A percentile compares a stretch with the other conserved stretches of the same genome.
These are phyloP conservation scores for Westerdykella ornata DNA, from an alignment of 2,329 filamentous ascomycete species.

Conservation along the genomic window DNA sequence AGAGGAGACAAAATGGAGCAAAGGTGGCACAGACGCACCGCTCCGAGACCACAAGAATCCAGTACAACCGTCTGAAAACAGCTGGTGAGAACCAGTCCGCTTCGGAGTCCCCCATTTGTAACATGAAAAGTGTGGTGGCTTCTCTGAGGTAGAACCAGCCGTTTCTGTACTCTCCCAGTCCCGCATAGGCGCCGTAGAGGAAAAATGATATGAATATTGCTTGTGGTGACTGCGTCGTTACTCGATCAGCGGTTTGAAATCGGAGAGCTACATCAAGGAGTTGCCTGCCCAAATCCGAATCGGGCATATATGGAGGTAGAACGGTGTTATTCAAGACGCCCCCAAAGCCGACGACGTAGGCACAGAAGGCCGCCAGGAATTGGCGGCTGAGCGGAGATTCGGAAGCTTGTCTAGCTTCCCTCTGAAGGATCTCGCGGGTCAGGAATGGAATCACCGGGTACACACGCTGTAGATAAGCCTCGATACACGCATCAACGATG, in stretches of 20 bases:
- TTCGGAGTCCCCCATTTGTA: slow-evolving; percentile 10
- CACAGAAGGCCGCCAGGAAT: slow-evolving; percentile 35
- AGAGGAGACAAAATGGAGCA: neutral
- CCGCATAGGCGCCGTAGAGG: slow-evolving; percentile 65
- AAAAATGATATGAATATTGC: slow-evolving; percentile 68
- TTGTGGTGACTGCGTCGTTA: slow-evolving; percentile 16
- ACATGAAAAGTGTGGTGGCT: slow-evolving; percentile 56
- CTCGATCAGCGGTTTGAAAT: slow-evolving; percentile 12
- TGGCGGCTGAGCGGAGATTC: slow-evolving; percentile 21
- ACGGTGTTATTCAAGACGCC: slow-evolving; percentile 9
- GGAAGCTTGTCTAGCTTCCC: slow-evolving; percentile 15
- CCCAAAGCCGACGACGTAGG: slow-evolving; percentile 30
- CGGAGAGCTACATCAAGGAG: slow-evolving; percentile 24
- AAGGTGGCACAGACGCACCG: slow-evolving; percentile 9
- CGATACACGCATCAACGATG: slow-evolving; percentile 58
- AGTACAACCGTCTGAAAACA: slow-evolving; percentile 15
- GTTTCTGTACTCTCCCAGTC: slow-evolving; percentile 64
- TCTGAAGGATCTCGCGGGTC: slow-evolving; percentile 13
- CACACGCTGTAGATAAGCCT: slow-evolving; percentile 63
- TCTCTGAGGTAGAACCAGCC: slow-evolving; percentile 77
- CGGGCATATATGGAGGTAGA: neutral
- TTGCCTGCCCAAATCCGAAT: slow-evolving; percentile 6
- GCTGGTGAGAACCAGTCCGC: slow-evolving; percentile 8
- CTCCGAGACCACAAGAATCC: slow-evolving; percentile 23
- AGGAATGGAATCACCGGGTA: slow-evolving; percentile 47